Base-by-base conservation (phyloP, 2,329 filamentous ascomycete species). In the Aspergillus aculeatinus region DNA sequence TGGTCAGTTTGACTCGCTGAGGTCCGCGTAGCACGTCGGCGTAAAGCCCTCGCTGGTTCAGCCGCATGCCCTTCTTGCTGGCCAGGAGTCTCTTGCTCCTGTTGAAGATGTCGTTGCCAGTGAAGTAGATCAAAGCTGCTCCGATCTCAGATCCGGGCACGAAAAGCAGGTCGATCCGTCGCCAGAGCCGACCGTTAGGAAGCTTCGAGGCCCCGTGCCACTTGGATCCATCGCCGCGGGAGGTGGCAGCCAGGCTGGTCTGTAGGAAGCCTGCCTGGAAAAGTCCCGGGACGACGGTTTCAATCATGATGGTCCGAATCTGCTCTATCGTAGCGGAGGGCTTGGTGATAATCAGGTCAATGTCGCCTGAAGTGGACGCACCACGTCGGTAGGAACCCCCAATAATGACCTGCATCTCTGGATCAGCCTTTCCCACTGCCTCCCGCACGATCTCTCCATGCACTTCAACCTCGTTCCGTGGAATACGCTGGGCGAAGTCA, bases 21-120 rank as follows among this genome's bases (percentile, higher is more conserved):
- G 65, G 60, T 29, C 63, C 65, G 35, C 65, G 65, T 59, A 64
- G 42, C 5, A 91, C 87, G 72, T 91, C 84, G 67, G 81, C 84
- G 68, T 88, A 96, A 58, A 98, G 73, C 0, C 92, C 94, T 31
- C 84, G 81, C 76, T 97, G 93, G 67, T 96, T 97, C 57, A 98
- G 73, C 54, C 90, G 79, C 91, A 96, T 92, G 0, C 87, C 85
- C 76, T 91, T 95, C 76, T 87, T 92, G 44, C 87, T 85, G 14
- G 92, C 92, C 64, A 97, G 74, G 16, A 96, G 77, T 64, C 94
- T 80, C 73, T 97, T 85, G 70, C 91, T 96, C 16, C 93, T 82
- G 74, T 97, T 97, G 79, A 97, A 97, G 35, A 96, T 89, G 72
- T 96, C 93, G 67, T 97, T 95, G 1, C 94, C 94, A 0, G 94